Percentiles rank a stretch among this genome's conserved stretches.
Evolutionary conservation across 371 early-diverging fungal species (phyloP).

Genomic region (Mortierella sp.): DNA sequence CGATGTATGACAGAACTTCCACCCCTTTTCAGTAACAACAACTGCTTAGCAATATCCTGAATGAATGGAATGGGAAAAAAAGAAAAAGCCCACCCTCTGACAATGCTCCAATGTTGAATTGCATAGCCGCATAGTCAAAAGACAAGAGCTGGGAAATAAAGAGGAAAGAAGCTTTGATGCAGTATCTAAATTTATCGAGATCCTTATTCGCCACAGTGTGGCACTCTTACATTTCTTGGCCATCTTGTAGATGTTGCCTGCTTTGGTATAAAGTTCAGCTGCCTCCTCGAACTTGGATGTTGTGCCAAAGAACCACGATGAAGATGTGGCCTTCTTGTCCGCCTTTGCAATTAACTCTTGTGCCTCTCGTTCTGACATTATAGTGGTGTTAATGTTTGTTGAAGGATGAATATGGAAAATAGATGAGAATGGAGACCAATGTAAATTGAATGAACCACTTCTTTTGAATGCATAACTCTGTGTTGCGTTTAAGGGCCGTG

Average conservation of each 20-base stretch:
- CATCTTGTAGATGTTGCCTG: constrained; percentile 92
- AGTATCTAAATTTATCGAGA: background rate
- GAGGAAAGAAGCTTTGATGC: background rate
- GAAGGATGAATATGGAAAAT: background rate
- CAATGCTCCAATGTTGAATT: background rate
- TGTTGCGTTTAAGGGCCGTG: background rate
- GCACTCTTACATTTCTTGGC: constrained; percentile 84
- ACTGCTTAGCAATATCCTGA: background rate
- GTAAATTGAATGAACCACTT: too few species aligned
- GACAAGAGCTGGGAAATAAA: background rate
- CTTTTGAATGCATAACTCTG: too few species aligned
- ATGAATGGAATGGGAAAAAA: too few species aligned
- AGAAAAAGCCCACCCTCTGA: too few species aligned
- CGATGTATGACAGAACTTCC: background rate
- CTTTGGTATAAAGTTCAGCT: constrained; percentile 89
- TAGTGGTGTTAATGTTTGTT: background rate
- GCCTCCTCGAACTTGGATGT: constrained; percentile 92
- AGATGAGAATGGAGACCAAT: too few species aligned
- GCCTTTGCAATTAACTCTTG: constrained; percentile 79
- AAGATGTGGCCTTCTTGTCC: constrained; percentile 77
- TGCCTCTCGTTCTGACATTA: constrained; percentile 82
- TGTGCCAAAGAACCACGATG: constrained; percentile 85
- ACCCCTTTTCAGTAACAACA: background rate
- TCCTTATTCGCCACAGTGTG: background rate
- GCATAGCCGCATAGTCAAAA: background rate